Evolutionary conservation across 2,329 filamentous ascomycete genomes (phyloP), one percentile per base, ranked within the genome.

Genomic region (Chalara sp.): DNA sequence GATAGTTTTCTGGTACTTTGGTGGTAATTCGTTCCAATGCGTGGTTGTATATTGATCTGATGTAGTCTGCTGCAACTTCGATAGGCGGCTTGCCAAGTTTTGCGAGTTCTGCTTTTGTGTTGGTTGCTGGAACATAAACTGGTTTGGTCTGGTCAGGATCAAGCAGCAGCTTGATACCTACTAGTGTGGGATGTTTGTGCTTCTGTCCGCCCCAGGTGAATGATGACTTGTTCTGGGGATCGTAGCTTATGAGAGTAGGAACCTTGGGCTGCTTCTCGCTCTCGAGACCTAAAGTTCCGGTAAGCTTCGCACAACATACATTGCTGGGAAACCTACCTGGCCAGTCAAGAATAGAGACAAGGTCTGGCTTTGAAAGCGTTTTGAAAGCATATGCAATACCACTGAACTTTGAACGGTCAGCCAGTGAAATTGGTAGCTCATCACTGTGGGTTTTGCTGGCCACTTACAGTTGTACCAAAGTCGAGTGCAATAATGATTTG

Each of bases 21-120:
- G 68, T 62, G 41, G 70, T 64, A 12, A 81, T 61, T 1, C 70
- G 67, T 44, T 68, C 66, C 53, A 74, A 65, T 4, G 78, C 72
- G 54, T 81, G 72, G 8, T 54, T 32, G 28, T 13, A 43, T 7
- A 43, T 8, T 28, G 10, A 8, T 10, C 13, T 7, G 40, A 43
- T 10, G n/a, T 43, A 43, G 30, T 43, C 40, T 8, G 5, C n/a
- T 8, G 40, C 40, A 10, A 43, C 40, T 13, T 43, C 40, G 30
- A 43, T 13, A 4, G 40, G 40, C 10, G 10, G 10, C 40, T 43
- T 43, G 40, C 40, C 40, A 8, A 43, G 8, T 13, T 13, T 8
- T 5, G 4, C 10, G 7, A 43, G 10, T 21, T 40, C 7, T 4
- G 40, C 40, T 21, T 43, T 13, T 13, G 10, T 12, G 5, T 12